Base-by-base conservation (phyloP, 1,284 basidiomycete species). In the Kwoniella shivajii region DNA sequence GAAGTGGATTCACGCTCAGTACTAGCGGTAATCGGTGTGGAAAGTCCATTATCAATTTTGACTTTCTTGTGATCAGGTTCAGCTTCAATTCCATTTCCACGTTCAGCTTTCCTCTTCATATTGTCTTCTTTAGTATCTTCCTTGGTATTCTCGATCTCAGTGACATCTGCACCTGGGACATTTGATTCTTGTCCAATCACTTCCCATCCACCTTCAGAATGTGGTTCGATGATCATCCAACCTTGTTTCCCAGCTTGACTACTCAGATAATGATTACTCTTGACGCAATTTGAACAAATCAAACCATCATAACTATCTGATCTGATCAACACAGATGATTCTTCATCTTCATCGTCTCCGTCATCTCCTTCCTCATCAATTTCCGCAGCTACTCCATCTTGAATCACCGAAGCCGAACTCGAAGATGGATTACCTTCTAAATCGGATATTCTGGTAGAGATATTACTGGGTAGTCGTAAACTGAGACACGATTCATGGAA, bases 401-500 rank as follows among this genome's bases (percentile, higher is more conserved):
- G 10, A 36, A 10, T 36, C n/a, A 10, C 34, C 34, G n/a, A n/a
- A n/a, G n/a, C n/a, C n/a, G n/a, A n/a, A n/a, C n/a, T n/a, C n/a
- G n/a, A n/a, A n/a, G n/a, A n/a, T n/a, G n/a, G n/a, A n/a, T n/a
- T n/a, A n/a, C n/a, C n/a, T n/a, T n/a, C n/a, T n/a, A n/a, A n/a
- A n/a, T 38, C 26, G n/a, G 18, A 5, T 53, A 11, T 31, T 14
- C 13, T 20, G 43, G 24, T 26, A 27, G 42, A 27, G 42, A 14
- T 27, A 4, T 29, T 20, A 39, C 20, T 39, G 38, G 6, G 13
- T 14, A 9, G 47, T 18, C 65, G 67, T 2, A 77, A 62, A 50
- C 75, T 75, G 27, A 77, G 65, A 36, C 75, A 77, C 11, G 72
- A 66, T 42, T 77, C 75, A 53, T 77, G 75, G 42, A 72, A 72